A percentile compares a stretch with the other conserved stretches of the same genome.
Conservation (phyloP, 495 filamentous ascomycete species). For the Aspergillus egyptiacus region DNA sequence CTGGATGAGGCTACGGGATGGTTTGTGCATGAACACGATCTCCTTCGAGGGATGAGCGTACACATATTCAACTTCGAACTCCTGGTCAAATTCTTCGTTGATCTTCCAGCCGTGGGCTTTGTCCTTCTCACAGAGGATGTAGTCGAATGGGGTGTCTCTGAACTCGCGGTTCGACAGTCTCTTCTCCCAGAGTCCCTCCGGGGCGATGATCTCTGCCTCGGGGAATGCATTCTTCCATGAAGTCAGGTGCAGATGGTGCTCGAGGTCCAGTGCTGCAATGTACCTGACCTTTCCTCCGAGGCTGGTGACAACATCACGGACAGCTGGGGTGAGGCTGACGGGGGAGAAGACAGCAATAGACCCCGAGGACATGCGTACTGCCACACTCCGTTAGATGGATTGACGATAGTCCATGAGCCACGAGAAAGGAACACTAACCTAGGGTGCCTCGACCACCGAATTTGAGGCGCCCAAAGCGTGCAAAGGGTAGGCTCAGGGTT, state of each 20-base stretch:
- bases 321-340: slow-evolving; percentile 70
- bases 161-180: slow-evolving; percentile 60
- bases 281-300: slow-evolving; percentile 72
- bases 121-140: slow-evolving; percentile 57
- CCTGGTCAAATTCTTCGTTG: slow-evolving; percentile 70
- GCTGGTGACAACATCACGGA: slow-evolving; percentile 58
- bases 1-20: slow-evolving; percentile 75
- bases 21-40: slow-evolving; percentile 78
- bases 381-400: slow-evolving; percentile 8
- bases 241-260: slow-evolving; percentile 88
- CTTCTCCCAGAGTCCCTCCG: slow-evolving; percentile 83
- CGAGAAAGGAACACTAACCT: slow-evolving; percentile 44
- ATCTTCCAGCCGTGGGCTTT: slow-evolving; percentile 46
- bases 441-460: slow-evolving; percentile 84
- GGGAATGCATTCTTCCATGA: slow-evolving; percentile 79
- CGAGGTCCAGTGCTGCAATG: slow-evolving; percentile 77
- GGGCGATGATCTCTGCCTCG: slow-evolving; percentile 69
- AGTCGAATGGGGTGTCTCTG: slow-evolving; percentile 60
- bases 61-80: slow-evolving; percentile 85
- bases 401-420: neutral
- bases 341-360: slow-evolving; percentile 88
- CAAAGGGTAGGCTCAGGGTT: slow-evolving; percentile 79
- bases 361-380: slow-evolving; percentile 71
- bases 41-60: slow-evolving; percentile 77
- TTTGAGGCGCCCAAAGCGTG: slow-evolving; percentile 71